phyloP scores from a whole-genome alignment of 2,329 filamentous ascomycete genomes.

The Trichoderma polysporum region DNA sequence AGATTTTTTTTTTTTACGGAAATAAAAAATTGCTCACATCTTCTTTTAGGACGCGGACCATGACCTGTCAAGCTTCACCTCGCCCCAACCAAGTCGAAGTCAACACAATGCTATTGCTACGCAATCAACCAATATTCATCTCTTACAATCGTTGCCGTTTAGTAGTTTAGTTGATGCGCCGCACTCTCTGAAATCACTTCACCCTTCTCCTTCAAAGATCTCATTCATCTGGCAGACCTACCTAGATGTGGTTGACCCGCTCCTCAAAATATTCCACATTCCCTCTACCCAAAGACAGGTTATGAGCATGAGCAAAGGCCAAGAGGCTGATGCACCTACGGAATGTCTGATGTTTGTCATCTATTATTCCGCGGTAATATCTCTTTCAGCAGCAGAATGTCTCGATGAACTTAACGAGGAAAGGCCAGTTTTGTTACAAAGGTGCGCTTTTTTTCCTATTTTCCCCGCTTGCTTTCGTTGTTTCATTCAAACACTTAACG shows the following conservation, averaged over 20 bases:
- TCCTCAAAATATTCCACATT: constrained; percentile 23
- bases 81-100: background rate
- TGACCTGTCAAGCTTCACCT: background rate
- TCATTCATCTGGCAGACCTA: constrained; percentile 21
- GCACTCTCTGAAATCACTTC: background rate
- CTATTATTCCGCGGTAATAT: constrained; percentile 19
- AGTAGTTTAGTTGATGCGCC: background rate
- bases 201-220: constrained; percentile 8
- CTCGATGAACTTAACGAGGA: constrained; percentile 8
- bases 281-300: constrained; percentile 19
- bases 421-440: constrained; percentile 3
- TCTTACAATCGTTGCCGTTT: background rate
- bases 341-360: constrained; percentile 23
- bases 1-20: background rate
- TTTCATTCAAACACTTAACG: background rate
- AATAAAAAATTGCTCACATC: background rate
- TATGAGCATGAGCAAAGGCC: background rate
- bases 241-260: constrained; percentile 22
- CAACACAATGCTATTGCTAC: background rate
- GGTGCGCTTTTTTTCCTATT: background rate
- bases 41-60: background rate
- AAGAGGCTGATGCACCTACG: constrained; percentile 7
- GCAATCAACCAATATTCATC: background rate
- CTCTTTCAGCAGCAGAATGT: constrained; percentile 16
- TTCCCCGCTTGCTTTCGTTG: background rate